Conservation (phyloP, 768 basidiomycete species). For the Tylopilus subfusipes region DNA sequence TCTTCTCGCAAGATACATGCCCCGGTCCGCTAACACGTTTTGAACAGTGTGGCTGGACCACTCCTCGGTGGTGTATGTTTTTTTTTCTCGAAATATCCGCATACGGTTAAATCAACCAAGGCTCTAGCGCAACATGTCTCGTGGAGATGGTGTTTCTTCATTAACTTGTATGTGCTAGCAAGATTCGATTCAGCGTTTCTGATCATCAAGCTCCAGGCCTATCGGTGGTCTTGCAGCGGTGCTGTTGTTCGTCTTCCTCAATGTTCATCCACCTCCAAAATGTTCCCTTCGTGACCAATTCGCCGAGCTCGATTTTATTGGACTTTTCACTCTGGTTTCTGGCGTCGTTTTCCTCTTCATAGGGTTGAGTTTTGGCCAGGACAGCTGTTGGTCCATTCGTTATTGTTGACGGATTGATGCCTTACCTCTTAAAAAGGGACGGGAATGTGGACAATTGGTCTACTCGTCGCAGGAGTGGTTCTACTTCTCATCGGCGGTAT, state of each 20-base stretch:
- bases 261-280: slow-evolving; percentile 66
- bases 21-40: background rate
- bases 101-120: slow-evolving; percentile 29
- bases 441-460: slow-evolving; percentile 50
- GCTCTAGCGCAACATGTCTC: slow-evolving; percentile 67
- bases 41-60: slow-evolving; percentile 62
- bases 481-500: slow-evolving; percentile 48
- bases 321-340: slow-evolving; percentile 55
- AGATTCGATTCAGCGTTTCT: background rate
- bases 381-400: slow-evolving; percentile 46
- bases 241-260: slow-evolving; percentile 67
- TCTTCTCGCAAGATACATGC: background rate
- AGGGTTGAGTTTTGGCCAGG: slow-evolving; percentile 69
- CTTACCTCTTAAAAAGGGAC: slow-evolving; percentile 37
- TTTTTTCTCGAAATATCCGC: background rate
- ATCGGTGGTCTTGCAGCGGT: slow-evolving; percentile 61
- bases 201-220: slow-evolving; percentile 42
- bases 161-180: slow-evolving; percentile 54
- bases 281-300: slow-evolving; percentile 55
- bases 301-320: slow-evolving; percentile 65
- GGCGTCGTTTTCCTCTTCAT: slow-evolving; percentile 67
- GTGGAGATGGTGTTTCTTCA: slow-evolving; percentile 84
- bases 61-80: slow-evolving; percentile 72
- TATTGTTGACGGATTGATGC: background rate
- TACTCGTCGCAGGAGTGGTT: slow-evolving; percentile 51